Base-by-base conservation (phyloP, 73 alveolate genomes). In the Uronychia binucleata region DNA sequence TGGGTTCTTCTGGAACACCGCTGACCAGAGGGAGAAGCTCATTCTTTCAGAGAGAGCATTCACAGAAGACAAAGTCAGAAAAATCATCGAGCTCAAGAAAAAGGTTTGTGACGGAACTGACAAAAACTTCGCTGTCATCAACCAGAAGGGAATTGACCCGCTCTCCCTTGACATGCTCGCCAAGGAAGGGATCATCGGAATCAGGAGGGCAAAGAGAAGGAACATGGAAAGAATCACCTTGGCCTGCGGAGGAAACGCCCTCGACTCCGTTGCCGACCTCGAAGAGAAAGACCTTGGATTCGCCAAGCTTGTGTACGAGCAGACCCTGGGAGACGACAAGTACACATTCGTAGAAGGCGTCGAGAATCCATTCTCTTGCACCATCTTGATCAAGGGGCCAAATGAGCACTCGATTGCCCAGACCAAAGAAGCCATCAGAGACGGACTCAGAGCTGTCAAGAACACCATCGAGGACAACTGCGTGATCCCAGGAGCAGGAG, bases 81-180 rank as follows among this genome's bases (percentile, higher is more conserved):
- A 98, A 88, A 98, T 98, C 88, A 93, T 98, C 77, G 99, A 92
- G 27, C 92, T 98, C 75, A 98, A 98, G 95, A 96, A 97, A 86
- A 96, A 96, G 90, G 96, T 98, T 87, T 96, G 99, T 82, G 98
- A 93, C 33, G 95, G 97, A 80, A 98, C 95, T 87, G 98, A 95
- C 83, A 94, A 95, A 86, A 96, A 94, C 83, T 98, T 98, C 88
- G 99, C 98, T 32, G 99, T 98, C 82, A 96, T 98, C 90, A 98
- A 98, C 87, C 99, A 98, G 91, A 98, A 98, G 92, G 99, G 99
- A 28, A 97, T 98, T 33, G 99, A 98, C 93, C 99, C 99, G 57
- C 98, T 98, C 46, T 98, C 99, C 74, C 95, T 98, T 33, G 99
- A 98, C 87, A 89, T 98, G 98, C 95, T 98, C 78, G 99, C 99